A percentile compares a stretch with the other conserved stretches of the same genome.
phyloP scores from a whole-genome alignment of 148 eudicot genomes.

The Rhododendron mucronatum region DNA sequence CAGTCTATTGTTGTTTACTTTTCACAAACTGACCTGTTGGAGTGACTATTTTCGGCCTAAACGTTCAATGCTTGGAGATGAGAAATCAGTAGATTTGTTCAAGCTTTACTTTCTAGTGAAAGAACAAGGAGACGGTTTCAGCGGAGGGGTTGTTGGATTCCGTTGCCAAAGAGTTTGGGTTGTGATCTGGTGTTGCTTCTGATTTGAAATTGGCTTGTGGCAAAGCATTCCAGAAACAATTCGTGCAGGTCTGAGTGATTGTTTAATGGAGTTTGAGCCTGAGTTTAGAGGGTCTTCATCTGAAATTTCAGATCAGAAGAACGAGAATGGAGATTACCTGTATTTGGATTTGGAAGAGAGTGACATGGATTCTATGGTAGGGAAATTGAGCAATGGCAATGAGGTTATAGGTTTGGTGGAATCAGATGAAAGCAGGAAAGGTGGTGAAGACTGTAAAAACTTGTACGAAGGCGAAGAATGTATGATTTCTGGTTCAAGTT shows the following conservation, averaged over 20 bases:
- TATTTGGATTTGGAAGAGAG: conserved; percentile 38
- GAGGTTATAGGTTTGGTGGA: conserved; percentile 12
- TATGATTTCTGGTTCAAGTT: conserved; percentile 23
- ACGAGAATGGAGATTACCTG: conserved; percentile 24
- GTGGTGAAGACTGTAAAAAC: conserved; percentile 12
- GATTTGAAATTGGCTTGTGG: conserved; percentile 50
- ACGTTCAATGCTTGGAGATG: conserved; percentile 62
- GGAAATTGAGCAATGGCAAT: not conserved
- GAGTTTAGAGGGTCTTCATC: conserved; percentile 32
- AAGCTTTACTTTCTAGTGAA: conserved; percentile 51
- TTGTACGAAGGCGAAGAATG: conserved; percentile 15
- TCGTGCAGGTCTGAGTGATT: conserved; percentile 8
- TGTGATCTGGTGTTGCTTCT: conserved; percentile 36
- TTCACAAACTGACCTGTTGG: conserved; percentile 28
- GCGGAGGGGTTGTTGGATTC: conserved; percentile 45
- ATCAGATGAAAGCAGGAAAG: conserved; percentile 11
- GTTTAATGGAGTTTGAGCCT: conserved; percentile 38
- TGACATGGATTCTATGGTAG: conserved; percentile 21
- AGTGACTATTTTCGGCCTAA: conserved; percentile 37
- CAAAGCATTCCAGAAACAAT: conserved; percentile 32
- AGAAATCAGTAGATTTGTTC: conserved; percentile 52
- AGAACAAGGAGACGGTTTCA: conserved; percentile 45
- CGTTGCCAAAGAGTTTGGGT: conserved; percentile 49
- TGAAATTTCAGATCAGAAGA: conserved; percentile 24
- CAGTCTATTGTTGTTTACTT: conserved; percentile 22